Evolutionary conservation across 805 yeast species (phyloP).

Genomic region (Debaryomyces tyrocola): DNA sequence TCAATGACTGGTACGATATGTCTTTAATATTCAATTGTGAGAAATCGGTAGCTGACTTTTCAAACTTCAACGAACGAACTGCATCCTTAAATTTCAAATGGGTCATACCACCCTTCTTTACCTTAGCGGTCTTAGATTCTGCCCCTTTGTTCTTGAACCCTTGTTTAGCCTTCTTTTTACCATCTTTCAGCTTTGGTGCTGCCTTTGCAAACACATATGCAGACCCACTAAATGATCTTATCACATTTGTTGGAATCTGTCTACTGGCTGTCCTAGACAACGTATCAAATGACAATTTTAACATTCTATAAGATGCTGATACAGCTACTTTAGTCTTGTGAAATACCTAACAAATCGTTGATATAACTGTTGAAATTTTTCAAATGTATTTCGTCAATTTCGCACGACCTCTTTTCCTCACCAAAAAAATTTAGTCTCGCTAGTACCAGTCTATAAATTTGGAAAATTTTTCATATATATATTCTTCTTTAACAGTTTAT

Average conservation of each 20-base stretch:
- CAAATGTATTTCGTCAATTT: background rate
- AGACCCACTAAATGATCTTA: slow-evolving; percentile 12
- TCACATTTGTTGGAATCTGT: background rate
- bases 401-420: background rate
- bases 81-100: slow-evolving; percentile 40
- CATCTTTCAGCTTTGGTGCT: slow-evolving; percentile 18
- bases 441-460: background rate
- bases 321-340: background rate
- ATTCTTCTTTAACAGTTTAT: background rate
- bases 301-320: slow-evolving; percentile 4
- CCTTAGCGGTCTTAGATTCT: slow-evolving; percentile 16
- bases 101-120: slow-evolving; percentile 42
- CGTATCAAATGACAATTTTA: slow-evolving; percentile 4
- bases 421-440: background rate
- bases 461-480: background rate
- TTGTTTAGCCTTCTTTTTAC: slow-evolving; percentile 23
- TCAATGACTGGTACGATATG: slow-evolving; percentile 10
- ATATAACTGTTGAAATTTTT: background rate
- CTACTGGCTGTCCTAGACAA: background rate
- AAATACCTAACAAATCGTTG: background rate
- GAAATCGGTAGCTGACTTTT: slow-evolving; percentile 28
- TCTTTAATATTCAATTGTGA: slow-evolving; percentile 12
- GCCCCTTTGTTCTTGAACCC: slow-evolving; percentile 18
- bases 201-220: slow-evolving; percentile 13
- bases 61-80: slow-evolving; percentile 32